phyloP scores from a whole-genome alignment of 331 rosid species.

The Pyrus hybrid region DNA sequence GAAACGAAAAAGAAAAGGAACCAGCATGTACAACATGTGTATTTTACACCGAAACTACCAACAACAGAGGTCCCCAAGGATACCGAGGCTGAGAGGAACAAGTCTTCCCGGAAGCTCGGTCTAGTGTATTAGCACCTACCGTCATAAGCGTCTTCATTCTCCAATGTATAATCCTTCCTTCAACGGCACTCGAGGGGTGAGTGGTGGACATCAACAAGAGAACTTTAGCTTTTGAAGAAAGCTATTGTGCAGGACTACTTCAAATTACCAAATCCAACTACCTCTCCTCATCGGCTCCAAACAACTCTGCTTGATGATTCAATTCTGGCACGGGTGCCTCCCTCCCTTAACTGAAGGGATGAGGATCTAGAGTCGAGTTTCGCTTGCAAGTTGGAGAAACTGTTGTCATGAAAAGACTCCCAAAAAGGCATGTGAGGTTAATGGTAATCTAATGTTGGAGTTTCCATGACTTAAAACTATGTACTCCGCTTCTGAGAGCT shows the following conservation, averaged over 20 bases:
- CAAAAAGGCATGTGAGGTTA: conserved; percentile 30
- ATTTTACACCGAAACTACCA: not conserved
- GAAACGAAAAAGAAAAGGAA: not conserved
- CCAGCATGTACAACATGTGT: not conserved
- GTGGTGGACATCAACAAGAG: conserved; percentile 41
- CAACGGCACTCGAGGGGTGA: conserved; percentile 42
- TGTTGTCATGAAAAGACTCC: conserved; percentile 31
- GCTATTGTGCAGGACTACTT: conserved; percentile 5
- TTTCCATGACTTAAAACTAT: conserved; percentile 36
- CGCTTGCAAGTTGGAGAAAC: conserved; percentile 30
- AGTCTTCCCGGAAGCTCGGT: not conserved
- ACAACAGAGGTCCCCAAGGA: not conserved
- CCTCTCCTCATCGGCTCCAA: conserved; percentile 40
- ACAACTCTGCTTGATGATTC: conserved; percentile 21
- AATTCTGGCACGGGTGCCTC: conserved; percentile 29
- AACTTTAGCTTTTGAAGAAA: conserved; percentile 17
- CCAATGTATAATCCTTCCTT: conserved; percentile 32
- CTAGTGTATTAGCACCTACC: conserved; percentile 1
- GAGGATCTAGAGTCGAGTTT: conserved; percentile 40
- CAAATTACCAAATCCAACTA: conserved; percentile 18
- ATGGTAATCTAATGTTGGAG: conserved; percentile 35
- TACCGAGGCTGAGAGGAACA: not conserved
- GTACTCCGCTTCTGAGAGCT: conserved; percentile 44
- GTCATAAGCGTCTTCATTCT: conserved; percentile 10
- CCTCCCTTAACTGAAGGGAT: conserved; percentile 36